Base-by-base conservation (phyloP, 345 rosid genomes). In the Isatis tinctoria region DNA sequence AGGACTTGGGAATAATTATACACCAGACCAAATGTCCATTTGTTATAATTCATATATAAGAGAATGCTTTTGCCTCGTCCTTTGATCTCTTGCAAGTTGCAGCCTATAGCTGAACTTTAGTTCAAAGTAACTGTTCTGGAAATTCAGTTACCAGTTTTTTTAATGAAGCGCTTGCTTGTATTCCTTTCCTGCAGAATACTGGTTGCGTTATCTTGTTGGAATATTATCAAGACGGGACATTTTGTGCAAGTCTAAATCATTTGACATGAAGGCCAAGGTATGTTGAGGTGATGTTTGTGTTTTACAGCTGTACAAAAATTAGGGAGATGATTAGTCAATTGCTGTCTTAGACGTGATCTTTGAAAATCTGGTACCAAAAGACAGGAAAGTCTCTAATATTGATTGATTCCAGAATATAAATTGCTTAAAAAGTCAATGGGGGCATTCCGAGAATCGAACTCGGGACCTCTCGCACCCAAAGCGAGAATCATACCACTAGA, bases 401-500 rank as follows among this genome's bases (percentile, higher is more conserved):
- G 18, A 17, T 40, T 1, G 27, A 26, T 28, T 7, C 28, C 35
- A 18, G 8, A 63, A 73, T 35, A 51, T 11, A 40, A 17, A 41
- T 17, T 72, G 63, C 14, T 60, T 2, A 59, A 61, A 60, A 56
- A 16, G 20, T 56, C 30, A 69, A 56, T 1, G 40, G 20, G 87
- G 88, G 93, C 86, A 78, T 84, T 86, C 85, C 80, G 83, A 84
- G 88, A 88, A 89, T 83, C 71, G 67, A 84, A 86, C 89, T 90
- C 85, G 76, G 87, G 93, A 90, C 88, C 87, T 89, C 90, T 93
- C 83, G 82, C 91, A 83, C 91, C 93, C 88, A 78, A 87, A 93
- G 92, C 90, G 76, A 92, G 94, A 90, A 90, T 88, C 92, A 85
- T 86, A 84, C 92, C 88, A 90, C 91, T 88, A 88, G 88, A 87